These are phyloP conservation scores for Neoboletus subvelutipes DNA, from an alignment of 768 basidiomycete genomes.

Conservation along the genomic window DNA sequence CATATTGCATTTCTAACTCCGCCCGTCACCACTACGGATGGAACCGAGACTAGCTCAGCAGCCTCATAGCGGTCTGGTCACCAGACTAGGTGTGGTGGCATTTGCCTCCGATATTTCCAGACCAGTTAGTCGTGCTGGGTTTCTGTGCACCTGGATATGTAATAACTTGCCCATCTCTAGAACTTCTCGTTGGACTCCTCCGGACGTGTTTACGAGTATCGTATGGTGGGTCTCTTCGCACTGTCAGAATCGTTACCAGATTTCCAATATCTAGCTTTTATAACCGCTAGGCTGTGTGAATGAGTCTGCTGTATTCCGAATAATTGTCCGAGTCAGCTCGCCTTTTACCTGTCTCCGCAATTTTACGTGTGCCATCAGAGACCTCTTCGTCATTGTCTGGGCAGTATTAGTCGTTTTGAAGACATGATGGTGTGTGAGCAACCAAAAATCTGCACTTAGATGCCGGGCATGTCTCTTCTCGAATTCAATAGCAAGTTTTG, in stretches of 20 bases:
- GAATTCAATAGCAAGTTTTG: slow-evolving; percentile 1
- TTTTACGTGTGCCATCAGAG: not conserved
- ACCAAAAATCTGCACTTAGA: not conserved
- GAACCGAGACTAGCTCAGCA: too few relatives aligned
- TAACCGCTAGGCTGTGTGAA: slow-evolving; percentile 6
- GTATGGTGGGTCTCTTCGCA: slow-evolving; percentile 1
- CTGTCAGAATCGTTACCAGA: not conserved
- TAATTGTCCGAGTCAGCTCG: slow-evolving; percentile 10
- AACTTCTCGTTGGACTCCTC: not conserved
- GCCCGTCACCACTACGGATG: too few relatives aligned
- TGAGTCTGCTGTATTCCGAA: slow-evolving; percentile 12
- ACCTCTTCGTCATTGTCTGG: slow-evolving; percentile 7
- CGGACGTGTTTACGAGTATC: not conserved
- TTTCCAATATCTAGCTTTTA: not conserved
- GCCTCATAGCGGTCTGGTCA: too few relatives aligned
- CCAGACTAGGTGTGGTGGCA: too few relatives aligned
- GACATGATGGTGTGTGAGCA: not conserved
- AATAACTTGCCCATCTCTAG: not conserved
- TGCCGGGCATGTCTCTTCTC: not conserved
- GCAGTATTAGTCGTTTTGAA: not conserved
- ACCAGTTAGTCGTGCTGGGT: too few relatives aligned
- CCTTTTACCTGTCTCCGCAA: not conserved
- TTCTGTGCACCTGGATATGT: not conserved
- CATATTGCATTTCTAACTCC: too few relatives aligned
- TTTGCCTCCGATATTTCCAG: too few relatives aligned